These are phyloP conservation scores for Rhodotorula diobovata DNA, from an alignment of 768 basidiomycete genomes.

Conservation along the genomic window DNA sequence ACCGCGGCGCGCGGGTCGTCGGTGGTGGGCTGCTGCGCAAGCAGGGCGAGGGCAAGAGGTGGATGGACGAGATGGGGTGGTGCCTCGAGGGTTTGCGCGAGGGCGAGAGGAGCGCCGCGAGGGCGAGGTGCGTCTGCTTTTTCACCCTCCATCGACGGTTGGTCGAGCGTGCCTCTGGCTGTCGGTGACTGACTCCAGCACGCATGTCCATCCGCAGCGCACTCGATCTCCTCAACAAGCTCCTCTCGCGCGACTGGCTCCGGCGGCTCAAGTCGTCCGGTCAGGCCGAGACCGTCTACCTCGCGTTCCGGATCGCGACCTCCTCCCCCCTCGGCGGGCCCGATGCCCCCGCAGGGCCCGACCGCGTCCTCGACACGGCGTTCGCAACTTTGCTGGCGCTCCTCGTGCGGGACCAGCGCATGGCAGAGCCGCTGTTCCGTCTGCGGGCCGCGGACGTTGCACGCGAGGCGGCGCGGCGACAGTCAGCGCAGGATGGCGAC, in stretches of 20 bases:
- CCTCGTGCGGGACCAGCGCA: constrained; percentile 26
- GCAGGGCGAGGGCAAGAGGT: constrained; percentile 35
- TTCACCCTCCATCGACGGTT: no score
- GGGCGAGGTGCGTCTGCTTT: constrained; percentile 31
- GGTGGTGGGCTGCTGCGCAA: constrained; percentile 28
- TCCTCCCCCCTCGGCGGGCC: neutral
- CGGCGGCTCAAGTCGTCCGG: constrained; percentile 33
- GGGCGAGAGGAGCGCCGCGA: constrained; percentile 11
- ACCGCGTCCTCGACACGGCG: constrained; percentile 30
- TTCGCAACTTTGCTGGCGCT: constrained; percentile 22
- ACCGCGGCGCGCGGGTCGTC: constrained; percentile 13
- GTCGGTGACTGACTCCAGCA: no score
- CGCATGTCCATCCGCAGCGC: no score
- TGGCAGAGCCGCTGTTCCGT: constrained; percentile 30
- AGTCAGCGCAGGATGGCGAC: neutral
- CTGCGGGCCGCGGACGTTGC: constrained; percentile 13
- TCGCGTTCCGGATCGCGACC: neutral
- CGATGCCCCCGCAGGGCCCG: neutral
- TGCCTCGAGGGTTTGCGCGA: constrained; percentile 31
- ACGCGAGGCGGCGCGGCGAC: neutral
- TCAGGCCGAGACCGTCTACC: constrained; percentile 30
- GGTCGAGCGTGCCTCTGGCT: no score
- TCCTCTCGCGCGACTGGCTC: constrained; percentile 32
- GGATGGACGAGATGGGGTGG: constrained; percentile 38
- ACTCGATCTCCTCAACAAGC: constrained; percentile 34